Evolutionary conservation across 345 rosid genomes (phyloP), one percentile per base, ranked within the genome.

Genomic region (Pseudoturritis turrita): DNA sequence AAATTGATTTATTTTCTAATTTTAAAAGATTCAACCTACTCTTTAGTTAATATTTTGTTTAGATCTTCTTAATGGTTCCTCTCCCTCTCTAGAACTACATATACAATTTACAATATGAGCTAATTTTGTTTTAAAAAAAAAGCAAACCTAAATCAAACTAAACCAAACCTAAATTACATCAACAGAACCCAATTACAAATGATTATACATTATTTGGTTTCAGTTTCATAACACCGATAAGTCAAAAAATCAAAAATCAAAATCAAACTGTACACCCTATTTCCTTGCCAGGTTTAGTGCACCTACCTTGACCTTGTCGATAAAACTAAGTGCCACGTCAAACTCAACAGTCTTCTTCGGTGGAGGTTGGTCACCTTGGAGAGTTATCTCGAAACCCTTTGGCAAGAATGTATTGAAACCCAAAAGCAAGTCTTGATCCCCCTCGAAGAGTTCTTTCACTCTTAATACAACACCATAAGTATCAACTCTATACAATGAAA

Each of bases 381-480:
- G 83, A 28, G 84, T 81, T 76, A 90, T 90, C 72, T 90, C 83
- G 73, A 62, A 87, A 51, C 89, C 95, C 78, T 85, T 88, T 2
- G 98, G 98, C 78, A 94, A 80, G 80, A 90, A 94, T 67, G 84
- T 78, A 75, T 85, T 94, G 72, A 94, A 94, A 47, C 97, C 95
- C 71, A 82, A 83, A 41, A 94, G 90, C 50, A 94, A 68, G 56
- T 89, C 87, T 58, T 78, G 75, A 57, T 93, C 82, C 57, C 89
- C 98, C 68, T 89, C 81, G 71, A 93, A 93, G 49, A 93, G 84
- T 41, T 87, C 86, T 76, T 87, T 87, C 62, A 93, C 98, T 79
- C 86, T 86, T 50, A 77, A 84, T 71, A 89, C 87, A 62, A 93
- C 95, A 78, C 85, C 94, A 28, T 73, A 62, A 6, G 94, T 89